A percentile compares a stretch with the other conserved stretches of the same genome.
These are phyloP conservation scores for Lentinula guzmanii DNA, from an alignment of 768 basidiomycete genomes.

Conservation along the genomic window DNA sequence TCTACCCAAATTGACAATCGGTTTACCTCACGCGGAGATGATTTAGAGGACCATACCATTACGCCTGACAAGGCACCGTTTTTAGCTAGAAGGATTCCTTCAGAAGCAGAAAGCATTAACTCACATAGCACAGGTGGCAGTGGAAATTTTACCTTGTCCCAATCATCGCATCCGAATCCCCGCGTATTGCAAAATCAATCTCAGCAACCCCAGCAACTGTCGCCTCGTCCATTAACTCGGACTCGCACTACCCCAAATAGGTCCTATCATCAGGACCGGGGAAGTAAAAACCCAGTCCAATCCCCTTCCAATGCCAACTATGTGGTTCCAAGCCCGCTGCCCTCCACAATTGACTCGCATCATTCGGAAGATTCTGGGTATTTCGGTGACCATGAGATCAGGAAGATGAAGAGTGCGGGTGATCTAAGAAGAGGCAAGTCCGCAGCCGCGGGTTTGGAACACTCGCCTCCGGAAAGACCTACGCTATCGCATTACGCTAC, in stretches of 20 bases:
- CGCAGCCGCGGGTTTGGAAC: slow-evolving; percentile 18
- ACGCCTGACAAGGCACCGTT: slow-evolving; percentile 54
- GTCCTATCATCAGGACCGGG: slow-evolving; percentile 35
- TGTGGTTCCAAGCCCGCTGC: slow-evolving; percentile 5
- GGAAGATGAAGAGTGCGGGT: slow-evolving; percentile 85
- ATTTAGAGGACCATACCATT: slow-evolving; percentile 65
- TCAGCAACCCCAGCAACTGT: slow-evolving; percentile 3
- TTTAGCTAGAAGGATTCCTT: slow-evolving; percentile 45
- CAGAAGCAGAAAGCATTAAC: slow-evolving; percentile 10
- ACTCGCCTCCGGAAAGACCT: slow-evolving; percentile 32
- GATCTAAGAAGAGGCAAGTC: slow-evolving; percentile 55
- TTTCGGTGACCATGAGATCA: slow-evolving; percentile 53
- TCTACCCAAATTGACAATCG: slow-evolving; percentile 23
- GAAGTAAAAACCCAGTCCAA: slow-evolving; percentile 6
- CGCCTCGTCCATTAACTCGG: slow-evolving; percentile 47
- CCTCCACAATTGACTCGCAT: slow-evolving; percentile 6
- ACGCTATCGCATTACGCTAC: slow-evolving; percentile 40
- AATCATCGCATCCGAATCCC: slow-evolving; percentile 16
- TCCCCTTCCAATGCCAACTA: slow-evolving; percentile 18
- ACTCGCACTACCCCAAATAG: slow-evolving; percentile 76
- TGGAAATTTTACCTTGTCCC: slow-evolving; percentile 18
- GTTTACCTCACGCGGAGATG: slow-evolving; percentile 29
- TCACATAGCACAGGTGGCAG: background rate
- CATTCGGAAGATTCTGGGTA: slow-evolving; percentile 34
- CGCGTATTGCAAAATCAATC: slow-evolving; percentile 17